A percentile compares a stretch with the other conserved stretches of the same genome.
phyloP scores from a whole-genome alignment of 441 rosid genomes.

The Populus trichocarpa region DNA sequence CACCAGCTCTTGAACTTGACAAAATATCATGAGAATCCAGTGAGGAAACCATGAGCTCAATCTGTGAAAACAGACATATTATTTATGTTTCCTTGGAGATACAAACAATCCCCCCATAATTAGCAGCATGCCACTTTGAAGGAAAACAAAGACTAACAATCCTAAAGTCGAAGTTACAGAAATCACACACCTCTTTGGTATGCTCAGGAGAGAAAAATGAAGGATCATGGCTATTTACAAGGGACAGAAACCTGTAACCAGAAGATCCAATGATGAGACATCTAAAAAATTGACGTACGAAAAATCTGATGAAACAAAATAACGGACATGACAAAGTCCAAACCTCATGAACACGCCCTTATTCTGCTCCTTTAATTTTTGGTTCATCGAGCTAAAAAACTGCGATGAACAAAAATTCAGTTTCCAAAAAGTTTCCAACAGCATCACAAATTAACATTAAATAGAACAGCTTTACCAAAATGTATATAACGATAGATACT shows the following conservation, averaged over 20 bases:
- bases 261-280: conserved; percentile 14
- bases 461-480: neutral
- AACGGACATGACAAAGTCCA: neutral
- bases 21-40: conserved; percentile 29
- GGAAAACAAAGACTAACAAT: conserved; percentile 15
- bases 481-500: neutral
- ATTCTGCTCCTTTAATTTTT: conserved; percentile 47
- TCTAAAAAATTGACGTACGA: conserved; percentile 5
- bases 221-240: conserved; percentile 47
- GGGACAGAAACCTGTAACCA: conserved; percentile 55
- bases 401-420: conserved; percentile 36
- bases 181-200: conserved; percentile 55
- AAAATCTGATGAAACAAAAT: conserved; percentile 3
- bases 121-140: neutral
- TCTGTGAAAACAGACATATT: conserved; percentile 38
- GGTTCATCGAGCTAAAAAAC: conserved; percentile 66
- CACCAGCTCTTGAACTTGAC: conserved; percentile 20
- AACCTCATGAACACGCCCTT: conserved; percentile 60
- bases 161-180: neutral
- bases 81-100: conserved; percentile 20
- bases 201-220: conserved; percentile 53
- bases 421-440: neutral
- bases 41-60: conserved; percentile 42
- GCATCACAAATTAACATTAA: conserved; percentile 2
- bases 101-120: conserved; percentile 9